phyloP scores from a whole-genome alignment of 805 yeast species.

The Candida montana region DNA sequence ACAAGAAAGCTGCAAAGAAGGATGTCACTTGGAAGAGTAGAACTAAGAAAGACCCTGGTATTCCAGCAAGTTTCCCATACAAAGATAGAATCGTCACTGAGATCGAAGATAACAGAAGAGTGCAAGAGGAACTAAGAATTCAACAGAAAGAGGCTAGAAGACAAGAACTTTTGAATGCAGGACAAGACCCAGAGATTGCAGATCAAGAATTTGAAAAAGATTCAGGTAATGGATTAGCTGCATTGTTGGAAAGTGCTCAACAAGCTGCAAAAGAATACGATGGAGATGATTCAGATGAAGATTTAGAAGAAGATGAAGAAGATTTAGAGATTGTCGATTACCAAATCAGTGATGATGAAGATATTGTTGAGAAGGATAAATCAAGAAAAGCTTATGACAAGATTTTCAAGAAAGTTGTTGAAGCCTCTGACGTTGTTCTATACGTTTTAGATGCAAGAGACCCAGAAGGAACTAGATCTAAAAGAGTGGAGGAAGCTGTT shows the following conservation, averaged over 20 bases:
- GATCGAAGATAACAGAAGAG: slow-evolving; percentile 57
- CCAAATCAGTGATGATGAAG: slow-evolving; percentile 41
- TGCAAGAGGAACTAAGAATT: slow-evolving; percentile 50
- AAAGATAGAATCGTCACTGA: slow-evolving; percentile 75
- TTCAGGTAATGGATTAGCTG: slow-evolving; percentile 60
- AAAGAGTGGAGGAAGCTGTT: slow-evolving; percentile 86
- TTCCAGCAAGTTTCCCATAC: slow-evolving; percentile 92
- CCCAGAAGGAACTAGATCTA: slow-evolving; percentile 91
- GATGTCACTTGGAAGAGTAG: slow-evolving; percentile 93
- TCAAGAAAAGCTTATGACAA: slow-evolving; percentile 91
- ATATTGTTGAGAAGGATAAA: slow-evolving; percentile 51
- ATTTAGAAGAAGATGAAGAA: slow-evolving; percentile 37
- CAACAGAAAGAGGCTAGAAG: slow-evolving; percentile 44
- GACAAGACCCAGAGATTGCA: slow-evolving; percentile 32
- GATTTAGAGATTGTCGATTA: slow-evolving; percentile 47
- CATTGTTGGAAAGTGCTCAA: slow-evolving; percentile 86
- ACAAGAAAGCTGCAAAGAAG: slow-evolving; percentile 74
- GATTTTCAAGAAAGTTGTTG: slow-evolving; percentile 74
- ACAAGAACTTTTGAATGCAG: slow-evolving; percentile 34
- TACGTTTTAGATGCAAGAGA: slow-evolving; percentile 97
- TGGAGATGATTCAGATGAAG: slow-evolving; percentile 43
- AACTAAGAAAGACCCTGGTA: slow-evolving; percentile 83
- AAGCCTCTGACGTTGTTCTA: slow-evolving; percentile 37
- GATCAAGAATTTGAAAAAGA: slow-evolving; percentile 36
- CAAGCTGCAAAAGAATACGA: slow-evolving; percentile 74